phyloP scores from a whole-genome alignment of 2,329 filamentous ascomycete genomes.

The Neonectria faginata region DNA sequence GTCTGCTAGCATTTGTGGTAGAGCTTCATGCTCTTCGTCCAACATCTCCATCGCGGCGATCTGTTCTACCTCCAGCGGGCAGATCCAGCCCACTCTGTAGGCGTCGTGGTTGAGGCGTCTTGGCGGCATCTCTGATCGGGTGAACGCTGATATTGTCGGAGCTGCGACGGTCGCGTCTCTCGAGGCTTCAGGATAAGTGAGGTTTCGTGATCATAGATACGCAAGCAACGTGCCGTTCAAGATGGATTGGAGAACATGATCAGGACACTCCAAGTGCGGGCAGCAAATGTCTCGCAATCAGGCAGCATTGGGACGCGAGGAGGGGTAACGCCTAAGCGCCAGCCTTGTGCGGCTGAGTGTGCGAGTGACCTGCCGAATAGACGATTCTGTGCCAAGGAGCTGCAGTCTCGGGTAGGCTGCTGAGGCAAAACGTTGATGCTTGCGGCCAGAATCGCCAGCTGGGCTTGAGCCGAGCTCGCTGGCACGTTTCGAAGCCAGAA shows the following conservation, averaged over 20 bases:
- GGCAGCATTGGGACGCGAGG: neutral
- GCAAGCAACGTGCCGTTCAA: neutral
- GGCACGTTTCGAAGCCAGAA: no score
- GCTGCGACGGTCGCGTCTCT: neutral
- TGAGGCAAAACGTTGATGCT: no score
- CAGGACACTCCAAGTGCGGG: neutral
- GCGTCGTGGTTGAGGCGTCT: neutral
- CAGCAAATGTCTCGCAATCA: neutral
- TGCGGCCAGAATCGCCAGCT: no score
- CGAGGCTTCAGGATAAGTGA: neutral
- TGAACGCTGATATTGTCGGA: neutral
- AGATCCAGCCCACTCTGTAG: constrained; percentile 48
- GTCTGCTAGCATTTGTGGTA: constrained; percentile 21
- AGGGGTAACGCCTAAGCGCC: neutral
- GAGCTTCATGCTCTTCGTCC: constrained; percentile 38
- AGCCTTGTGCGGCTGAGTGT: neutral
- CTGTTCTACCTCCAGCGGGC: constrained; percentile 42
- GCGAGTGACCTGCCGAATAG: neutral
- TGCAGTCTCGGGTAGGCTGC: no score
- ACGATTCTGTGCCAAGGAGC: neutral
- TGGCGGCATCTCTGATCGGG: neutral
- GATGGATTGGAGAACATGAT: neutral
- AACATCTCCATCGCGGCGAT: constrained; percentile 44
- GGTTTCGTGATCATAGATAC: neutral
- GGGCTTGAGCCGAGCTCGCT: no score